Evolutionary conservation across 2,329 filamentous ascomycete species (phyloP), one percentile per base, ranked within the genome.

Genomic region (Neofusicoccum cordaticola): DNA sequence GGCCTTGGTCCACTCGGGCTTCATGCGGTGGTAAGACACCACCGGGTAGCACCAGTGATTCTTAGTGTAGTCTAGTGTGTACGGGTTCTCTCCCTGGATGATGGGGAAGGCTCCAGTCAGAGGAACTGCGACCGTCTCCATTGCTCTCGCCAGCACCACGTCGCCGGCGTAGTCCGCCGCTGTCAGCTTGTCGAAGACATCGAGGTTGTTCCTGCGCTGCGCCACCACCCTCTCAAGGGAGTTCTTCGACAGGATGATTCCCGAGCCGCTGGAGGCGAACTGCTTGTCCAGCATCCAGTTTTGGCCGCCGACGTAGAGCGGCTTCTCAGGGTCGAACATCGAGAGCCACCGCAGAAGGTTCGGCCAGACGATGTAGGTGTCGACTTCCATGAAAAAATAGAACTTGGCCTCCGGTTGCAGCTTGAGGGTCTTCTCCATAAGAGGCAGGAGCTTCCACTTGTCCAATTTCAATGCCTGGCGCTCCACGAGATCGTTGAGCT

Each of bases 391-490:
- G 56, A 65, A 65, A 17, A 62, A 65, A 37, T 52, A 65, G 53
- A 47, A 65, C 31, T 65, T 65, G 37, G 56, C 44, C 13, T 61
- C 58, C 3, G 63, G 63, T 39, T 35, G 41, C 5, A 34, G 22
- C 71, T 71, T 70, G 47, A 81, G 76, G 0, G 83, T 79, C 68
- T 82, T 80, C 68, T 84, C 81, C 2, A 83, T 80, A 77, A 85
- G 81, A 6, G 84, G 84, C 19, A 86, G 73, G 67, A 84, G 83
- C 70, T 86, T 86, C 84, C 84, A 86, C 68, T 86, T 86, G 67
- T 86, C 84, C 42, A 86, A 71, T 60, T 77, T 79, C 62, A 52
- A 27, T 4, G 42, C 62, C n/a, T 48, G 35, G 34, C 42, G 44
- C 37, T 57, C 37, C 8, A 13, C 37, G 27, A 27, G 6, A 7